Evolutionary conservation across 345 rosid genomes (phyloP).

Genomic region (Firmiana major): DNA sequence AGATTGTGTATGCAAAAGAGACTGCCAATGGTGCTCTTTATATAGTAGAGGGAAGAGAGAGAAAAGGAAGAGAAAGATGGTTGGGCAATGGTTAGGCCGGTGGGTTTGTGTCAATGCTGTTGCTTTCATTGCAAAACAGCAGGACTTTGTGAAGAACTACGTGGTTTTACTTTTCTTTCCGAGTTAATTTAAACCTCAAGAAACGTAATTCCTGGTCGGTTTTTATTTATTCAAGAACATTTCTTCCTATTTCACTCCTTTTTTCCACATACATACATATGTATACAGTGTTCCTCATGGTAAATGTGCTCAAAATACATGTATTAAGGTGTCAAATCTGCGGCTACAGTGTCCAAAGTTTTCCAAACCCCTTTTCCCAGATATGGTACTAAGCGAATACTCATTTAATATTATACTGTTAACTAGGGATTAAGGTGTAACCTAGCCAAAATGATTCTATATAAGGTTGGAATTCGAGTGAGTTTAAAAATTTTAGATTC

Average conservation of each 20-base stretch:
- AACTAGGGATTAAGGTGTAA: too few relatives aligned
- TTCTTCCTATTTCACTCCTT: not conserved
- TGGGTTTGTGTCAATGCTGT: conserved; percentile 10
- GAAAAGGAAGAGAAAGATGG: not conserved
- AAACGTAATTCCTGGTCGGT: not conserved
- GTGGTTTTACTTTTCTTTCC: not conserved
- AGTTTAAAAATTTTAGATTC: too few relatives aligned
- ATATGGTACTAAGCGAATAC: not conserved
- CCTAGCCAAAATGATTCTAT: too few relatives aligned
- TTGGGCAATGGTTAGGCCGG: conserved; percentile 13
- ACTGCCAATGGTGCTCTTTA: conserved; percentile 16
- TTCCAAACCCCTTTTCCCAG: not conserved
- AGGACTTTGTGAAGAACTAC: conserved; percentile 3
- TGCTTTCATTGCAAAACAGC: conserved; percentile 23
- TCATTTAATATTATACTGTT: not conserved
- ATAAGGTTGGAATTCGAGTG: too few relatives aligned
- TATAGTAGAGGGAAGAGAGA: conserved; percentile 15
- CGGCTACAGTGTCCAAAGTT: not conserved
- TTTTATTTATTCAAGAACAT: conserved; percentile 16
- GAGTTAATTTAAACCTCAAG: conserved; percentile 8
- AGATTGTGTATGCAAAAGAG: conserved; percentile 11
- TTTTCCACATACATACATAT: not conserved
- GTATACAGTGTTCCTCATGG: not conserved
- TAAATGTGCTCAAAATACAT: conserved; percentile 8
- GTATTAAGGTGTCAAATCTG: not conserved